Conservation (phyloP, 2,329 filamentous ascomycete genomes). For the Verticillium zaregamsianum region DNA sequence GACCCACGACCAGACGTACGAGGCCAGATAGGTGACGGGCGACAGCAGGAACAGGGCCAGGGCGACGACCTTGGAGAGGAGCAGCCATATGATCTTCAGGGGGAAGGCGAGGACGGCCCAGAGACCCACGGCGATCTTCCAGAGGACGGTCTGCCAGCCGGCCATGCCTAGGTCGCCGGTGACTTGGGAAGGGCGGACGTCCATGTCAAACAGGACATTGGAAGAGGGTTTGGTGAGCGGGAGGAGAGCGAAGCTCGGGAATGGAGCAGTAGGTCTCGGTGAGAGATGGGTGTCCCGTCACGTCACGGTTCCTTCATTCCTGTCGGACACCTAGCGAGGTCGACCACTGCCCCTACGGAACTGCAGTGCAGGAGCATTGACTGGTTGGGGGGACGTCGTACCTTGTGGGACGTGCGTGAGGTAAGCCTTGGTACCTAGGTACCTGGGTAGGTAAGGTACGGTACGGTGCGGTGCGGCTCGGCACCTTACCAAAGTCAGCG, state of each 20-base stretch:
- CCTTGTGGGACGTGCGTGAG: too few species aligned
- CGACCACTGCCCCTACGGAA: too few species aligned
- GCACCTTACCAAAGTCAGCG: too few species aligned
- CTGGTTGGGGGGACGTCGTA: too few species aligned
- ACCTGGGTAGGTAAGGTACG: too few species aligned
- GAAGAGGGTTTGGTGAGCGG: neutral
- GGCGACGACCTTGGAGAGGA: constrained; percentile 16
- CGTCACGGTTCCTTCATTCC: neutral
- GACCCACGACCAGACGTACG: constrained; percentile 19
- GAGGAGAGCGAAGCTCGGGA: neutral
- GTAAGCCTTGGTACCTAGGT: too few species aligned
- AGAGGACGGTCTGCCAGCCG: neutral
- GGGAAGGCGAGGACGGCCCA: constrained; percentile 19
- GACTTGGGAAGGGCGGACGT: neutral
- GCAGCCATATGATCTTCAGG: constrained; percentile 23
- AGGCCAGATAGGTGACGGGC: constrained; percentile 29
- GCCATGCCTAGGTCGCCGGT: neutral
- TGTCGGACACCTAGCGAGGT: neutral
- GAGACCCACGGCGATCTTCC: neutral
- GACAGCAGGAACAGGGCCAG: constrained; percentile 20
- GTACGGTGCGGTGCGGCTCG: too few species aligned
- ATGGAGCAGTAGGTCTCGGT: neutral
- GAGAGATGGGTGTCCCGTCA: neutral
- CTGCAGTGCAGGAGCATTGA: too few species aligned
- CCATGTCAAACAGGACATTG: neutral